Base-by-base conservation (phyloP, 2,329 filamentous ascomycete genomes). In the Stylonectria norvegica region DNA sequence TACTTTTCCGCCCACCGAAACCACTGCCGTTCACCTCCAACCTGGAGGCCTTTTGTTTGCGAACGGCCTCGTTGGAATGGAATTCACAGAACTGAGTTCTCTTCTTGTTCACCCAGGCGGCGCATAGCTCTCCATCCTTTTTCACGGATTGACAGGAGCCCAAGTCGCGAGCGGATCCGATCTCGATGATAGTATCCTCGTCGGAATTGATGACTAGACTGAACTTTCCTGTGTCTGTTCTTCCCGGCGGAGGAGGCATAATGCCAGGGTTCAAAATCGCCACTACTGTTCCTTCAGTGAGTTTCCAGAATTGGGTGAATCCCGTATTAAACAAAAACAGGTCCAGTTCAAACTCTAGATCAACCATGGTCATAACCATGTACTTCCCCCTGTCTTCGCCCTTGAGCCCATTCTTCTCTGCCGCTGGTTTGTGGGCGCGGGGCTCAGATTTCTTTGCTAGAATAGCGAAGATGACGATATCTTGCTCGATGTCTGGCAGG, bases 21-120 rank as follows among this genome's bases (percentile, higher is more conserved):
- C 75, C 76, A 63, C 82, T 84, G 10, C 74, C 78, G 58, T 90
- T 95, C 45, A 96, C 75, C 57, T 95, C 89, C 71, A 90, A 83
- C 23, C 90, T 76, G 1, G 75, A 71, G 9, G 79, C 71, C 20
- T 72, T 70, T 38, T 58, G 80, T 59, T 87, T 90, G 39, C 82
- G 78, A 3, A 97, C 69, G 18, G 88, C 84, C 18, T 88, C 71
- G 53, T 94, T 89, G 51, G 95, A 81, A 64, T 98, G 93, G 53
- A 85, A 98, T 50, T 95, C 89, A 67, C 93, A 98, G 60, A 86
- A 88, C 54, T 95, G 83, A 0, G 90, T 95, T 55, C 89, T 87
- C 38, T 89, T 81, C 50, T 79, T 81, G 63, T 98, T 91, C 44
- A 98, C 75, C 93, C 93, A 98, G 19, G 78, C 70, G 22, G 78